These are phyloP conservation scores for Glomus cerebriforme DNA, from an alignment of 192 early-diverging fungal species.

Conservation along the genomic window DNA sequence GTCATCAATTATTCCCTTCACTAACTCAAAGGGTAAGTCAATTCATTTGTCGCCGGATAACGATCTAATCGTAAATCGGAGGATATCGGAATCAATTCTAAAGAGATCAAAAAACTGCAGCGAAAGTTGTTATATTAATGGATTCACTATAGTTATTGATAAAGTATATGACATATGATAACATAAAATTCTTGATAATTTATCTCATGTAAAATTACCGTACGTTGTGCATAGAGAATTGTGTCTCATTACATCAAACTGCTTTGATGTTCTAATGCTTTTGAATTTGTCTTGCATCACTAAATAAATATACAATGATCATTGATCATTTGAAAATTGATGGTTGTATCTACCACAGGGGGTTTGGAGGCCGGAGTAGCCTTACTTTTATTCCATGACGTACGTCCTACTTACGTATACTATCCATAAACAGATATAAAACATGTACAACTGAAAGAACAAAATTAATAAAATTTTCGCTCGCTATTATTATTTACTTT, in stretches of 20 bases:
- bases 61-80: not conserved
- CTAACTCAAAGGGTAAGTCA: not conserved
- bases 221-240: not conserved
- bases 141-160: too few relatives aligned
- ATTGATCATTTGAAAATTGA: not conserved
- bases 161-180: not conserved
- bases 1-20: not conserved
- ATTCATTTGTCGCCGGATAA: not conserved
- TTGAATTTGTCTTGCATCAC: not conserved
- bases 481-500: not conserved
- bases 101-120: not conserved
- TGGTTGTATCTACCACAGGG: not conserved
- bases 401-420: constrained; percentile 13
- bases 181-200: not conserved
- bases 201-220: not conserved
- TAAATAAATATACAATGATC: not conserved
- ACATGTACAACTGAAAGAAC: not conserved
- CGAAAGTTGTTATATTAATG: not conserved
- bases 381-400: constrained; percentile 3
- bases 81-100: not conserved
- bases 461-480: not conserved
- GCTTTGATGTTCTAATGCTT: not conserved
- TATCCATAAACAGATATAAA: constrained; percentile 11
- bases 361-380: not conserved
- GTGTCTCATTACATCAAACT: not conserved